Evolutionary conservation across 768 basidiomycete genomes (phyloP), one percentile per base, ranked within the genome.

Genomic region (Sporobolomyces phaffii): DNA sequence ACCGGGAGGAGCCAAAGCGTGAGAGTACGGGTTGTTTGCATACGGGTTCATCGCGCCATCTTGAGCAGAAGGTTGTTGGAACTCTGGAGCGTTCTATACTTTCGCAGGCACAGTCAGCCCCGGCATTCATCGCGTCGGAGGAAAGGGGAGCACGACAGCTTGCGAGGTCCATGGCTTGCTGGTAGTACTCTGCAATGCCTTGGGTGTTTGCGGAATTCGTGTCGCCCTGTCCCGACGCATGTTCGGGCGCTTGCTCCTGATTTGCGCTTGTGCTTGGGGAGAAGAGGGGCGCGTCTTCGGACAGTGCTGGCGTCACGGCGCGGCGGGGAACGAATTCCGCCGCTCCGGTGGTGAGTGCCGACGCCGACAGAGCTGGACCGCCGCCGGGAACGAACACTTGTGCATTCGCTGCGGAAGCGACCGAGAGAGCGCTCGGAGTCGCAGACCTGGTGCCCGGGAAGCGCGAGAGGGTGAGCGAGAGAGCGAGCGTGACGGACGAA

Each of bases 351-450:
- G 43, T 54, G 38, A 66, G 48, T 9, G 31, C 20, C 10, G 31
- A 40, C 24, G 60, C 63, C 9, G 20, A 45, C 9, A 33, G 28
- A 2, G 52, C n/a, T 14, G 31, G 13, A 5, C 13, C 36, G 22
- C 41, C 54, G 7, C 59, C 59, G n/a, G 68, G 68, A 13, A 70
- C 68, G 34, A 70, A 70, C 18, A 62, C 68, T 15, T 63, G 64
- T 3, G 68, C 68, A n/a, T 36, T 29, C 45, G 64, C 60, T 34
- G 60, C 68, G 0, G 24, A 24, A 18, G 68, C 68, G 47, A 64
- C 59, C 8, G 68, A 70, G 34, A 69, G 28, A 5, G 62, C 56
- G 9, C 57, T 60, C 18, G 36, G 26, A 28, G 13, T 14, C n/a
- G 57, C 43, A 26, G 58, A 52, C 0, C 18, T 20, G 31, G 53